Evolutionary conservation across 257 asterid genomes (phyloP).

Genomic region (Eucommia ulmoides): DNA sequence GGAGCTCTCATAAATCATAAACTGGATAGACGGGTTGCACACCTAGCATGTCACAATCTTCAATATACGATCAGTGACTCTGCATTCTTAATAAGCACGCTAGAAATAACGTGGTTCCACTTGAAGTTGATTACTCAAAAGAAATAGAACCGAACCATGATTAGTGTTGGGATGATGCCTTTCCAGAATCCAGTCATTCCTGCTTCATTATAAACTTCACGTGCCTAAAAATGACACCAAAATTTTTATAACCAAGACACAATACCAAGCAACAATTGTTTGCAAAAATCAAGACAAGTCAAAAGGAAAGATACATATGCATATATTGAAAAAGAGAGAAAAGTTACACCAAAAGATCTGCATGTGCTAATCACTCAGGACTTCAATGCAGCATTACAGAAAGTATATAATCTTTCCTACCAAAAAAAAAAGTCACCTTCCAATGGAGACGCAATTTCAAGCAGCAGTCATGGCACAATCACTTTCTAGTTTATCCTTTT

Average conservation of each 20-base stretch:
- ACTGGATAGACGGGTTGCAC: conserved; percentile 95
- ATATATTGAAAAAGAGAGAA: no score
- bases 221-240: conserved; percentile 42
- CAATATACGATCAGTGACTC: conserved; percentile 14
- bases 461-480: no score
- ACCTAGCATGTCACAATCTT: conserved; percentile 37
- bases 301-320: not conserved
- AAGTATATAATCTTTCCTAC: no score
- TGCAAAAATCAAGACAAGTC: not conserved
- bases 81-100: no score
- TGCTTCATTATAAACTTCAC: conserved; percentile 73
- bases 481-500: no score
- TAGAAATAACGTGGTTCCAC: conserved; percentile 3
- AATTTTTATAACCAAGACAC: not conserved
- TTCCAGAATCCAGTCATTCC: conserved; percentile 89
- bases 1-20: conserved; percentile 83
- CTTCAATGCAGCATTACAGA: no score
- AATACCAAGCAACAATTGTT: not conserved
- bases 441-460: no score
- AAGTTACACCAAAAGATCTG: no score
- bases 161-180: conserved; percentile 75
- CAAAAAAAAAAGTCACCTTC: no score
- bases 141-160: conserved; percentile 46
- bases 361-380: no score
- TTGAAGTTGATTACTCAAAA: conserved; percentile 6